A percentile compares a stretch with the other conserved stretches of the same genome.
Conservation (phyloP, 2,329 filamentous ascomycete genomes). For the Harringtonia aguacate region DNA sequence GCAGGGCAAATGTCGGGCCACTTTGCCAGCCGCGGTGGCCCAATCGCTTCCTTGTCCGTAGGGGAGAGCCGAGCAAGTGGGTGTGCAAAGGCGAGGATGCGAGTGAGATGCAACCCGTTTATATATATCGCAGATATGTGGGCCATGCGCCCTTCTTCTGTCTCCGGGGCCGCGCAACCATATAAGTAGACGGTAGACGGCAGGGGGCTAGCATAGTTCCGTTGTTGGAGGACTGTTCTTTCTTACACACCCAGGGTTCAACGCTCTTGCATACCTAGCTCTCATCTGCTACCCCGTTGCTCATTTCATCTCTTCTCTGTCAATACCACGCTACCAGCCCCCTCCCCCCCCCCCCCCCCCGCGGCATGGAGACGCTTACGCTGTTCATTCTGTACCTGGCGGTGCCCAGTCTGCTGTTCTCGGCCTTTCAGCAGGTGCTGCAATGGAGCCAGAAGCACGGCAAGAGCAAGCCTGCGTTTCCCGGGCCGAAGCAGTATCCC, state of each 20-base stretch:
- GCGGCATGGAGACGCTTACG: slow-evolving; percentile 29
- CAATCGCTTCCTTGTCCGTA: neutral
- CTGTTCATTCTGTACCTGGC: slow-evolving; percentile 33
- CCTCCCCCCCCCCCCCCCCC: too few species aligned
- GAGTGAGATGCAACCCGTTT: neutral
- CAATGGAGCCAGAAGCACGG: slow-evolving; percentile 21
- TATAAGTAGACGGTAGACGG: too few species aligned
- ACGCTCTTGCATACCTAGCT: too few species aligned
- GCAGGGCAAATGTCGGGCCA: too few species aligned
- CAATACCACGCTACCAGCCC: too few species aligned
- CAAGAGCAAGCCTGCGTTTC: slow-evolving; percentile 23
- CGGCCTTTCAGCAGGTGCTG: slow-evolving; percentile 26
- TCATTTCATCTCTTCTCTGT: too few species aligned
- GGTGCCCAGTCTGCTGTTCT: slow-evolving; percentile 32
- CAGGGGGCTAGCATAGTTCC: too few species aligned
- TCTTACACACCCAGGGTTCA: too few species aligned
- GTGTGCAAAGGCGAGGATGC: neutral
- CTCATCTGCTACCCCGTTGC: too few species aligned
- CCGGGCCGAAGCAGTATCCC: slow-evolving; percentile 35
- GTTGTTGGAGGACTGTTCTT: too few species aligned
- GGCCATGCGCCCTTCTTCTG: too few species aligned
- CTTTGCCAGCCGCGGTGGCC: slow-evolving; percentile 16
- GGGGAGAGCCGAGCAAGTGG: neutral
- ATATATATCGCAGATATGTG: neutral
- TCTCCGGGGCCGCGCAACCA: too few species aligned